Base-by-base conservation (phyloP, 2,329 filamentous ascomycete species). In the Cordyceps cateniannulata region DNA sequence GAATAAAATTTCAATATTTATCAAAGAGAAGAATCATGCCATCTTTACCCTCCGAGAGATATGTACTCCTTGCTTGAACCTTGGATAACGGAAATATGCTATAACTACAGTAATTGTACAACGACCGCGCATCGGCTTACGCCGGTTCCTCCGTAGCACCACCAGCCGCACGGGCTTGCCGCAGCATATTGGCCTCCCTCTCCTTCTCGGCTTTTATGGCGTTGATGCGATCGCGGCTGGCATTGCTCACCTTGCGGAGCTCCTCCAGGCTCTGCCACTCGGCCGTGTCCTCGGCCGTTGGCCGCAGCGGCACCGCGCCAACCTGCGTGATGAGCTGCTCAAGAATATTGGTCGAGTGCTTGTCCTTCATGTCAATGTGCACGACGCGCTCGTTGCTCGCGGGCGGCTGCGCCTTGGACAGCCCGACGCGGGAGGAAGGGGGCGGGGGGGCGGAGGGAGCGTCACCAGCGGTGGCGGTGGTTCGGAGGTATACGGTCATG, bases 401-500 rank as follows among this genome's bases (percentile, higher is more conserved):
- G 1, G 82, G 79, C 14, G 75, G 67, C 7, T 79, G 80, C 1
- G 82, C 81, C 61, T 77, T 77, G 67, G 78, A 78, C 54, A 76
- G 69, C 68, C 80, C 79, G 14, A 70, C 70, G 32, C 72, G 74
- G 49, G 83, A 83, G 29, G 81, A 83, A 35, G 71, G 65, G 25
- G 78, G 75, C 64, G 79, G 77, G 38, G 73, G 71, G 49, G 66
- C 62, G 64, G 73, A 60, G 66, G 70, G 49, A 61, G 73, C 59
- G 63, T 67, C 55, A 14, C 73, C 60, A 62, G 67, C 54, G 40
- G 40, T 42, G n/a, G 12, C n/a, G 58, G n/a, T 63, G 62, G 76
- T 77, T 68, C 79, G 79, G 67, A 87, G 83, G 75, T 88, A 87
- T 67, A 93, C 78, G 63, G 83, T 85, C 75, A 92, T 79, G 51